These are phyloP conservation scores for Herpetospermum pedunculosum DNA, from an alignment of 306 rosid genomes.

Conservation along the genomic window DNA sequence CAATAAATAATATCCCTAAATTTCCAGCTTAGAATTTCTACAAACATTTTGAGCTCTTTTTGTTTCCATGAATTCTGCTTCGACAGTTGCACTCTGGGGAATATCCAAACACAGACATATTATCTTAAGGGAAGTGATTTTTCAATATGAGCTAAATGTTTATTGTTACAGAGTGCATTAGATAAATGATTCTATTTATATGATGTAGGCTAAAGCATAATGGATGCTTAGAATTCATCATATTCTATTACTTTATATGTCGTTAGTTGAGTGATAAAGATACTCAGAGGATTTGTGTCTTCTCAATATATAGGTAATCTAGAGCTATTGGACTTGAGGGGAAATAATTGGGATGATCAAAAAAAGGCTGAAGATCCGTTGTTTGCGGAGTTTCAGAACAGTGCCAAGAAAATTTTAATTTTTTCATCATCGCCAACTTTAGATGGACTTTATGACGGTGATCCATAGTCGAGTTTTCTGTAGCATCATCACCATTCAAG, in stretches of 20 bases:
- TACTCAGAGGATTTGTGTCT: not conserved
- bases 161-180: not conserved
- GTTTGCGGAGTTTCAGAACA: slow-evolving; percentile 25
- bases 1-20: not conserved
- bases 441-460: slow-evolving; percentile 45
- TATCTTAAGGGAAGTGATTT: not conserved
- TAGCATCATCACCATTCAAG: not conserved
- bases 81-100: not conserved
- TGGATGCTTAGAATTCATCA: not conserved
- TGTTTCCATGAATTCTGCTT: not conserved
- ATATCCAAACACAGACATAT: not conserved
- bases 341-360: slow-evolving; percentile 41
- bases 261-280: not conserved
- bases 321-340: slow-evolving; percentile 53
- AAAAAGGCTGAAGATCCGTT: slow-evolving; percentile 25
- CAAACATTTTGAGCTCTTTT: not conserved
- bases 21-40: not conserved
- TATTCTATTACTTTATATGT: not conserved
- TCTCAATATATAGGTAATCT: slow-evolving; percentile 39
- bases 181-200: not conserved
- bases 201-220: not conserved
- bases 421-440: slow-evolving; percentile 23
- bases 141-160: not conserved
- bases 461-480: slow-evolving; percentile 39
- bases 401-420: slow-evolving; percentile 33